Conservation (phyloP, 176 grass and related monocot species). For the Olyra latifolia region DNA sequence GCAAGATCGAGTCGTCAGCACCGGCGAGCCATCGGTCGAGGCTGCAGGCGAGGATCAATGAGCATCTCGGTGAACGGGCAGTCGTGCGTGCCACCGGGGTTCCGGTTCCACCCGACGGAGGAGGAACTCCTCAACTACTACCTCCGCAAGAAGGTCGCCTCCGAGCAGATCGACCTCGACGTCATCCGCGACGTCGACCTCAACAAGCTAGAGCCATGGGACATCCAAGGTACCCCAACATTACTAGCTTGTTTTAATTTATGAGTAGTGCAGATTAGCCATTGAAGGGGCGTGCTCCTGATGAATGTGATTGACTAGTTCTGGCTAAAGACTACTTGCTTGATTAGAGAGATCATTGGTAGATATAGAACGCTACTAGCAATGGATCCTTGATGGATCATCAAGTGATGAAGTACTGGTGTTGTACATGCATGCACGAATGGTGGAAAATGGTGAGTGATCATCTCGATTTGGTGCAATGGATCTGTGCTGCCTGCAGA, state of each 20-base stretch:
- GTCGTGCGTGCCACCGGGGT: constrained; percentile 94
- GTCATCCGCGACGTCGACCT: constrained; percentile 98
- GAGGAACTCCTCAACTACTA: constrained; percentile 98
- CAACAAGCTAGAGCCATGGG: constrained; percentile 99
- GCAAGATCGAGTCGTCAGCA: no score
- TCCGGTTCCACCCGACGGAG: constrained; percentile 97
- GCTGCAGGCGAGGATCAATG: constrained; percentile 43
- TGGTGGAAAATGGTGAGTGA: background rate
- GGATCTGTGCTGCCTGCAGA: constrained; percentile 42
- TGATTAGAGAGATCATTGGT: background rate
- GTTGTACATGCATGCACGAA: background rate
- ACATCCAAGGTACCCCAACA: constrained; percentile 76
- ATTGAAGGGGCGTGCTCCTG: background rate
- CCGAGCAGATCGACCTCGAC: constrained; percentile 92
- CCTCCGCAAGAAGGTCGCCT: constrained; percentile 84
- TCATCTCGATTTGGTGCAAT: background rate
- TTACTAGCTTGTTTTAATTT: no score
- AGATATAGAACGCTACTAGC: background rate
- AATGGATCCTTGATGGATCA: background rate
- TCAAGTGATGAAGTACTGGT: background rate
- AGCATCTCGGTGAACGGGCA: constrained; percentile 98
- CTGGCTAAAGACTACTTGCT: background rate
- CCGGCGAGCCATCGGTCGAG: no score
- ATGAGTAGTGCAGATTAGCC: background rate
- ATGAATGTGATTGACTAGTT: background rate